Percentiles rank a stretch among this genome's conserved stretches.
Evolutionary conservation across 768 basidiomycete species (phyloP).

Genomic region (Coprinellus micaceus): DNA sequence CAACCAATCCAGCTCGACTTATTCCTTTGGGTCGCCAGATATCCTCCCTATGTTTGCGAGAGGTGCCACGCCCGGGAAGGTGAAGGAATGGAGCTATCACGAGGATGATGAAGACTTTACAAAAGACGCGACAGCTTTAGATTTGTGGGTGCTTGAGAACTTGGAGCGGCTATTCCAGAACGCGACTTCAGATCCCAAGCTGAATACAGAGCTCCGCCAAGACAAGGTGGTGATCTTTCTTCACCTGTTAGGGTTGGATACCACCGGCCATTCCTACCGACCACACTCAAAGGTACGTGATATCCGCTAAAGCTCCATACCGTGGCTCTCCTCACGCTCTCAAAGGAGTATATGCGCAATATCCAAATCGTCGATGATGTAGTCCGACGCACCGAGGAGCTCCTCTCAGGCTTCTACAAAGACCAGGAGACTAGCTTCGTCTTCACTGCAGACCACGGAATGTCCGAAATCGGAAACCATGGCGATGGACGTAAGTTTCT

Average conservation of each 20-base stretch:
- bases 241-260: slow-evolving; percentile 81
- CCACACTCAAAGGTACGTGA: slow-evolving; percentile 65
- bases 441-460: slow-evolving; percentile 89
- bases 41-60: slow-evolving; percentile 84
- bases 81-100: slow-evolving; percentile 72
- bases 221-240: slow-evolving; percentile 75
- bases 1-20: slow-evolving; percentile 75
- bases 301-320: too few relatives aligned
- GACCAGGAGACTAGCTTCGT: slow-evolving; percentile 71
- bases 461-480: slow-evolving; percentile 86
- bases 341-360: slow-evolving; percentile 83
- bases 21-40: slow-evolving; percentile 84
- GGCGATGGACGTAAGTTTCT: slow-evolving; percentile 70
- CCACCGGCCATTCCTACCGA: slow-evolving; percentile 82
- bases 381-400: slow-evolving; percentile 59
- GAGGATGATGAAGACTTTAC: slow-evolving; percentile 84
- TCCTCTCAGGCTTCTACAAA: slow-evolving; percentile 60
- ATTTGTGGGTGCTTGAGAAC: slow-evolving; percentile 75
- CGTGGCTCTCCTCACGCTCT: too few relatives aligned
- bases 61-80: slow-evolving; percentile 67
- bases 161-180: slow-evolving; percentile 60
- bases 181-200: slow-evolving; percentile 47
- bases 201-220: slow-evolving; percentile 50
- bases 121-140: slow-evolving; percentile 76
- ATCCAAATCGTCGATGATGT: slow-evolving; percentile 76